phyloP scores from a whole-genome alignment of 352 stramenopile species.

The Pelagophyceae sp. region DNA sequence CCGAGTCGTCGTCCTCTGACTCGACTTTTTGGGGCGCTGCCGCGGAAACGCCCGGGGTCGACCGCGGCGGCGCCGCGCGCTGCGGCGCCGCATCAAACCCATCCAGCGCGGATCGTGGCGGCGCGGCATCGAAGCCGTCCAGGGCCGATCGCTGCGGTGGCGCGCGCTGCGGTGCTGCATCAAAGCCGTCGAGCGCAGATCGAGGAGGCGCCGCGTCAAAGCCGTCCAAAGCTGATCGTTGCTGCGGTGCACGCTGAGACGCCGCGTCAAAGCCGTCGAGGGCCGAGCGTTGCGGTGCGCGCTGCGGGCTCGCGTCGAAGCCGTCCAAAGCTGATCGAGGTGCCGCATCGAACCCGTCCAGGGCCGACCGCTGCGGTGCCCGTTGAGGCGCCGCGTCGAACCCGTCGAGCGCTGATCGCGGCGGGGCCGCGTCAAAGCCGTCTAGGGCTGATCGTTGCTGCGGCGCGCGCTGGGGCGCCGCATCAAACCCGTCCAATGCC shows the following conservation, averaged over 20 bases:
- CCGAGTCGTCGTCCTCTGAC: not conserved
- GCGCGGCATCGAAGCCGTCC: constrained; percentile 1
- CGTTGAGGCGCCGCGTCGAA: constrained; percentile 8
- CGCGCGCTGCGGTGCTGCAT: not conserved
- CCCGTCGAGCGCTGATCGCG: not conserved
- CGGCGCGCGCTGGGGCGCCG: not conserved
- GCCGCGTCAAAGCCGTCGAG: constrained; percentile 1
- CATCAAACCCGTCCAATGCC: not conserved
- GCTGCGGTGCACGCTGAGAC: not conserved
- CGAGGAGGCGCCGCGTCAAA: not conserved
- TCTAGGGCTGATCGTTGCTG: not conserved
- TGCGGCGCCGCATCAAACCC: not conserved
- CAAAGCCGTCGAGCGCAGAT: constrained; percentile 4
- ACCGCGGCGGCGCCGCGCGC: not conserved
- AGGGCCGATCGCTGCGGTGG: not conserved
- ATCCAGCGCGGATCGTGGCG: not conserved
- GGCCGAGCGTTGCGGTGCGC: not conserved
- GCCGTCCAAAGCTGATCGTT: not conserved
- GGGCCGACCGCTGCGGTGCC: not conserved
- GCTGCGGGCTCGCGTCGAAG: constrained; percentile 3
- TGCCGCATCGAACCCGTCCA: not conserved
- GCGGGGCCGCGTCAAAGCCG: not conserved
- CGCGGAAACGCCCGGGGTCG: not conserved
- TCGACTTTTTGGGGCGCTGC: not conserved
- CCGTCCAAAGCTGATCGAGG: not conserved